Conservation (phyloP, 768 basidiomycete species). For the Gloeopeniophorella convolvens region DNA sequence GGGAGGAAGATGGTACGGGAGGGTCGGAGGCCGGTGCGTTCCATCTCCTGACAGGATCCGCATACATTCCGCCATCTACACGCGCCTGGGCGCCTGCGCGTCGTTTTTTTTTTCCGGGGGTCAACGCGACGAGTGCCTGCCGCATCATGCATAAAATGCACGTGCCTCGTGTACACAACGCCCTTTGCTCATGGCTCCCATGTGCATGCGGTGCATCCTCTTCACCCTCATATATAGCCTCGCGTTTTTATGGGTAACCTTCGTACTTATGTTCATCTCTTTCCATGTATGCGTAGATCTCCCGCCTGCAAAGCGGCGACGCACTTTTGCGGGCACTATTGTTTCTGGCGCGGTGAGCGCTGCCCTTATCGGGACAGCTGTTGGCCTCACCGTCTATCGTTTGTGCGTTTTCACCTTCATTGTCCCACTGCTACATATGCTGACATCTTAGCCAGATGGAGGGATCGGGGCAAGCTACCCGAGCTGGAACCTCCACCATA, state of each 20-base stretch:
- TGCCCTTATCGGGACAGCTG: constrained; percentile 80
- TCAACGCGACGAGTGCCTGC: not conserved
- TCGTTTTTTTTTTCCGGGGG: not conserved
- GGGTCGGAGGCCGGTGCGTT: constrained; percentile 40
- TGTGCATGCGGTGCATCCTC: constrained; percentile 26
- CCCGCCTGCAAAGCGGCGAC: constrained; percentile 71
- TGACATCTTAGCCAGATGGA: constrained; percentile 47
- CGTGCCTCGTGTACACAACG: constrained; percentile 14
- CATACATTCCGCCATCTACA: not conserved
- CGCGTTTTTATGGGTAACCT: constrained; percentile 14
- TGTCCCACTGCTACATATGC: not conserved
- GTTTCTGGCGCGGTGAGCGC: constrained; percentile 80
- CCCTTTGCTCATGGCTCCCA: constrained; percentile 18
- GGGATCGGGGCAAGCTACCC: constrained; percentile 60
- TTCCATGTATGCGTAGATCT: constrained; percentile 48
- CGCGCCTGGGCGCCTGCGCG: not conserved
- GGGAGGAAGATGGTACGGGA: constrained; percentile 36
- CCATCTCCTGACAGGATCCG: not conserved
- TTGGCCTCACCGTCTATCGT: constrained; percentile 81
- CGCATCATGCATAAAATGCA: constrained; percentile 1
- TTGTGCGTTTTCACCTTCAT: constrained; percentile 46
- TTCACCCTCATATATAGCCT: constrained; percentile 39
- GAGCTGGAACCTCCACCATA: constrained; percentile 47
- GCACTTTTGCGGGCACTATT: constrained; percentile 75
- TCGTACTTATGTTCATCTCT: constrained; percentile 24